phyloP scores from a whole-genome alignment of 2,329 filamentous ascomycete species.

The Phaeoacremonium minimum region DNA sequence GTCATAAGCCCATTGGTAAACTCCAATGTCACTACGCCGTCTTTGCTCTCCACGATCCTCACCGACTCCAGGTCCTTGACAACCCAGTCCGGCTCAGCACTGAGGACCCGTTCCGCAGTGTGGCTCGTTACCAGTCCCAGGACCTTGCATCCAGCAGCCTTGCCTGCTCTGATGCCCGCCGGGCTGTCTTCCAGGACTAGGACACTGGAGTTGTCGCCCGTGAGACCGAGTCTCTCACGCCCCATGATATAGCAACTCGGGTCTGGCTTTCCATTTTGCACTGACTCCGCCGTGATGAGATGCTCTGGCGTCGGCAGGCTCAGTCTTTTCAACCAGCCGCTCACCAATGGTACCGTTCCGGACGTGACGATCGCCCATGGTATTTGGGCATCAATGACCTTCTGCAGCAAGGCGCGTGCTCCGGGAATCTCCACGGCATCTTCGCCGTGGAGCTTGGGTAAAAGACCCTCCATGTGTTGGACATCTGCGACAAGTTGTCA shows the following conservation, averaged over 20 bases:
- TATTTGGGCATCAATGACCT: slow-evolving; percentile 56
- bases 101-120: slow-evolving; percentile 63
- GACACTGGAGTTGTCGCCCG: slow-evolving; percentile 43
- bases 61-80: slow-evolving; percentile 76
- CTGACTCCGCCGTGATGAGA: slow-evolving; percentile 72
- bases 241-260: slow-evolving; percentile 70
- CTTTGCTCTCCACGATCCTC: slow-evolving; percentile 52
- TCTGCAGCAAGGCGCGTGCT: slow-evolving; percentile 64
- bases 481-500: no score
- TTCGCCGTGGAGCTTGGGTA: slow-evolving; percentile 71
- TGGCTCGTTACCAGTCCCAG: slow-evolving; percentile 84
- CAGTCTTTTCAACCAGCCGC: slow-evolving; percentile 68
- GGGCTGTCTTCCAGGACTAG: slow-evolving; percentile 88
- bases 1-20: slow-evolving; percentile 55
- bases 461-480: slow-evolving; percentile 68
- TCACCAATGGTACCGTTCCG: slow-evolving; percentile 63
- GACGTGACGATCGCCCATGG: slow-evolving; percentile 88
- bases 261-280: slow-evolving; percentile 72
- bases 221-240: slow-evolving; percentile 53
- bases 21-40: slow-evolving; percentile 61
- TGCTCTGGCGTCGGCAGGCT: slow-evolving; percentile 60
- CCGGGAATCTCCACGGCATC: slow-evolving; percentile 86
- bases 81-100: slow-evolving; percentile 83
- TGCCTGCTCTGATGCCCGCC: slow-evolving; percentile 77
- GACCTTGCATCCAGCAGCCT: slow-evolving; percentile 80